These are phyloP conservation scores for Pichia sp. DNA, from an alignment of 1,139 yeast species.

Conservation along the genomic window DNA sequence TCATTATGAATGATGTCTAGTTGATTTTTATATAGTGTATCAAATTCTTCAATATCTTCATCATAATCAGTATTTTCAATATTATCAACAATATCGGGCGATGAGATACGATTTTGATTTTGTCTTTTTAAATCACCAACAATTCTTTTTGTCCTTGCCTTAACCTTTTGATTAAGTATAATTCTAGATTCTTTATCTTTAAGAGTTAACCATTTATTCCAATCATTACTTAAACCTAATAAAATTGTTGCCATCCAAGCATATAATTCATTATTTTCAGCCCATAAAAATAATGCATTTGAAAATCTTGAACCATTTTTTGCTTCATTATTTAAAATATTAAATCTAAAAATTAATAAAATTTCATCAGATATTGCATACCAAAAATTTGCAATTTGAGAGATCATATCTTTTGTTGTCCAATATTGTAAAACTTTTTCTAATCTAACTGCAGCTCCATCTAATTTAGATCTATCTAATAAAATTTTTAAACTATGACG, in stretches of 20 bases:
- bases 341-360: constrained; percentile 47
- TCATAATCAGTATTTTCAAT: constrained; percentile 2
- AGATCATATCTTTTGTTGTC: constrained; percentile 39
- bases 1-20: constrained; percentile 27
- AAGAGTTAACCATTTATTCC: constrained; percentile 35
- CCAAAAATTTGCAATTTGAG: constrained; percentile 48
- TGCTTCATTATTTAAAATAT: constrained; percentile 39
- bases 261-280: constrained; percentile 42
- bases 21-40: not conserved
- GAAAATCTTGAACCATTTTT: constrained; percentile 21
- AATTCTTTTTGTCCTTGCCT: constrained; percentile 26
- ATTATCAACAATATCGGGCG: not conserved
- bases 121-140: constrained; percentile 10
- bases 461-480: constrained; percentile 8
- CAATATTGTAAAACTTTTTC: constrained; percentile 27
- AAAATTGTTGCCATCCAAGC: constrained; percentile 64
- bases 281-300: constrained; percentile 11
- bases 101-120: not conserved
- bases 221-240: constrained; percentile 45
- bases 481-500: constrained; percentile 11
- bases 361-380: constrained; percentile 61
- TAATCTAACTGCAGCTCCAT: constrained; percentile 15
- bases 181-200: constrained; percentile 41
- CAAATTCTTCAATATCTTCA: constrained; percentile 20
- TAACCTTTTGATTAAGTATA: constrained; percentile 35